These are phyloP conservation scores for Datisca glomerata DNA, from an alignment of 306 rosid genomes.

Conservation along the genomic window DNA sequence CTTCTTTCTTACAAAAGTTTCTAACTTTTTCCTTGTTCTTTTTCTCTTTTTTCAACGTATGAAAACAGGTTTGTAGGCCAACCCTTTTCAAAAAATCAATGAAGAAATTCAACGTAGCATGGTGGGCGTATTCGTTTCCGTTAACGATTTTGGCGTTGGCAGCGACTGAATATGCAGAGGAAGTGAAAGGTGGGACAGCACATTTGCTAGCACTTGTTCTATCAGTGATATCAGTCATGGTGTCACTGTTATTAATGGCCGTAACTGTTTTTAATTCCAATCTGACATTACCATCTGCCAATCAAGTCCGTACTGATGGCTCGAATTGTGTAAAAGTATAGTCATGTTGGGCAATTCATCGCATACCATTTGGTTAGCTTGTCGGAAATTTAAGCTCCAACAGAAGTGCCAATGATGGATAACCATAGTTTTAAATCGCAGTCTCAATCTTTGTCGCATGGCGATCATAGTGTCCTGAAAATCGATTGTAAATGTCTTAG, in stretches of 20 bases:
- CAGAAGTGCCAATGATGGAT: too few relatives aligned
- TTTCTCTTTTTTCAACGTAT: neutral
- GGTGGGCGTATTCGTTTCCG: constrained; percentile 33
- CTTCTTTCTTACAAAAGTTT: too few relatives aligned
- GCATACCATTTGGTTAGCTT: too few relatives aligned
- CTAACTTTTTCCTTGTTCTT: neutral
- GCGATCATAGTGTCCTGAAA: too few relatives aligned
- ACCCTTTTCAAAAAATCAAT: constrained; percentile 15
- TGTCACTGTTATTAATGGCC: constrained; percentile 8
- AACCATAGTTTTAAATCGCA: too few relatives aligned
- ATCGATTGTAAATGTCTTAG: too few relatives aligned
- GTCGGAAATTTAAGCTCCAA: too few relatives aligned
- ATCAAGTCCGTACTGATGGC: neutral
- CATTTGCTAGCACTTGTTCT: constrained; percentile 14
- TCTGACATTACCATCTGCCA: neutral
- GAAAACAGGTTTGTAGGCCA: constrained; percentile 15
- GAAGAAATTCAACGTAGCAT: constrained; percentile 25
- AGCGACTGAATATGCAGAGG: constrained; percentile 14
- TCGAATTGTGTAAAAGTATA: neutral
- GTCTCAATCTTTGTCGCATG: too few relatives aligned
- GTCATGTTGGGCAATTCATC: too few relatives aligned
- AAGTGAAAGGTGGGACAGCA: constrained; percentile 12
- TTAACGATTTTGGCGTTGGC: constrained; percentile 19
- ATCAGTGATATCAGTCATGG: constrained; percentile 12
- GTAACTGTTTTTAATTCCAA: constrained; percentile 14